Evolutionary conservation across 1,139 yeast genomes (phyloP), one percentile per base, ranked within the genome.

Genomic region (Magnusiomyces tetraspermus): DNA sequence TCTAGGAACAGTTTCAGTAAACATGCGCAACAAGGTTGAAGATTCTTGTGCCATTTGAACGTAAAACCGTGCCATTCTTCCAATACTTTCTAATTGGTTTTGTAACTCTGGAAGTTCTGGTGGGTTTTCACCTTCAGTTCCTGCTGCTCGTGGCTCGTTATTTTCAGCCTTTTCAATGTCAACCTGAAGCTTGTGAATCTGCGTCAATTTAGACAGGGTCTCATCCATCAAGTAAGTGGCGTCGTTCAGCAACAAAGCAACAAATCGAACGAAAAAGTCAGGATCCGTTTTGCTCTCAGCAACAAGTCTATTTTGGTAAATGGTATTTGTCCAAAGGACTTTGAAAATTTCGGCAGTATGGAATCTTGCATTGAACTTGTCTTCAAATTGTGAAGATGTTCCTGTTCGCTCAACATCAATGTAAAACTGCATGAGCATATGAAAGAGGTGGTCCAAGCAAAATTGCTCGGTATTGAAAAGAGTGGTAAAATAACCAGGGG

Each of bases 401-500:
- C 98, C 98, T 0, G 98, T 94, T 64, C 87, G 88, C 66, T 92
- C 99, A 53, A 90, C 92, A 76, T 87, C 89, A 44, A 92, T 95
- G 67, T 92, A 92, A 59, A 89, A 85, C 63, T 88, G 94, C 70
- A 92, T 76, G 55, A 92, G 74, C 0, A 96, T 85, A 62, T 87
- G 90, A 55, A 92, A 73, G 54, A 94, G 67, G 63, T 90, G 82
- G 49, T 82, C 74, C 46, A 73, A 70, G 0, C 88, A 85, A 49
- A 85, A 64, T 51, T 77, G 76, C 61, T 88, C 82, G 11, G 80
- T 71, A 60, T 77, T 80, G 67, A 88, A 82, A 4, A 83, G 75
- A 13, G 76, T 75, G 55, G 82, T 73, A 76, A 89, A 80, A 57
- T 83, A 84, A 0, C 97, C 98, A 0, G 58, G 59, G 47, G 58